Percentiles rank a stretch among this genome's conserved stretches.
Conservation (phyloP, 2,329 filamentous ascomycete genomes). For the Colletotrichum viniferum region DNA sequence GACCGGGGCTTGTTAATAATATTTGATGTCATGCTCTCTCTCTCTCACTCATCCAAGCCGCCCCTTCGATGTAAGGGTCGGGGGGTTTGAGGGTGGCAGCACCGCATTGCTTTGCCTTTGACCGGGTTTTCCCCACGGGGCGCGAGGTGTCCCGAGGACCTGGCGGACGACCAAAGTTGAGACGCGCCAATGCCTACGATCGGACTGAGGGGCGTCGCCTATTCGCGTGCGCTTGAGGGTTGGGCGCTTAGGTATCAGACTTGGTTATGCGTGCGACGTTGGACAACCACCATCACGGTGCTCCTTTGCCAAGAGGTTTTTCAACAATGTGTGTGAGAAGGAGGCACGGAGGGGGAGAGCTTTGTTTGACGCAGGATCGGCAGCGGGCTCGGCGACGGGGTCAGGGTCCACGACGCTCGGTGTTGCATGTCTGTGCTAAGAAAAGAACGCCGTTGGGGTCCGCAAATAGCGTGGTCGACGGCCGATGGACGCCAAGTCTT, state of each 20-base stretch:
- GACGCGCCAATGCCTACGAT: constrained; percentile 15
- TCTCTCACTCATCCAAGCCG: background rate
- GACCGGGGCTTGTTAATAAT: background rate
- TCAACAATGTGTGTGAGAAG: background rate
- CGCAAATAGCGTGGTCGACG: background rate
- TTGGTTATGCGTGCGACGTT: background rate
- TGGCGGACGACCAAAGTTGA: constrained; percentile 13
- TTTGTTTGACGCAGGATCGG: background rate
- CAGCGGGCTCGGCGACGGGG: background rate
- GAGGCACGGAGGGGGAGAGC: background rate
- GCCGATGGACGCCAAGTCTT: background rate
- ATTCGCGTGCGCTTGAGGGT: constrained; percentile 1
- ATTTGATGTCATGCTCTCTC: constrained; percentile 1
- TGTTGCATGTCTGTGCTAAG: constrained; percentile 9
- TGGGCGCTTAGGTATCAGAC: background rate
- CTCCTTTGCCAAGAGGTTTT: background rate
- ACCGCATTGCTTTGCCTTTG: background rate
- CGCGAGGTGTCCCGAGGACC: constrained; percentile 5
- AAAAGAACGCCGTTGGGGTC: background rate
- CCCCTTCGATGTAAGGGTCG: background rate
- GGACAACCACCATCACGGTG: background rate
- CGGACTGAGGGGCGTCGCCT: background rate
- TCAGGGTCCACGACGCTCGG: constrained; percentile 12
- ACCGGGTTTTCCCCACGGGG: constrained; percentile 20
- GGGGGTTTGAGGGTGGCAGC: background rate